A percentile compares a stretch with the other conserved stretches of the same genome.
Conservation (phyloP, 2,329 filamentous ascomycete genomes). For the Fusarium pseudocircinatum region DNA sequence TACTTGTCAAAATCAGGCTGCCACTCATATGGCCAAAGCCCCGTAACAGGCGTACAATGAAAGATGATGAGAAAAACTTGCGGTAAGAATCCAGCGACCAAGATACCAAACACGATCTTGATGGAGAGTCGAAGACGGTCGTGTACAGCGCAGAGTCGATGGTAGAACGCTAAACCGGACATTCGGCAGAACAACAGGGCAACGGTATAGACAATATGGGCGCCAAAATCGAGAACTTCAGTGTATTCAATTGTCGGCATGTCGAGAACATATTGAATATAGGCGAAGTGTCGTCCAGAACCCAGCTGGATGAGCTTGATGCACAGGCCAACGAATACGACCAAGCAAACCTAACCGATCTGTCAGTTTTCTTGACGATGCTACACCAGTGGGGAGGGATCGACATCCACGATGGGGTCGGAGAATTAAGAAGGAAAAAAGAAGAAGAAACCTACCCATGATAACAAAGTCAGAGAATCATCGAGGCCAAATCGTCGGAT, state of each 20-base stretch:
- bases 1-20: slow-evolving; percentile 53
- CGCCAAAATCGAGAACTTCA: slow-evolving; percentile 59
- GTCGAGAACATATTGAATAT: slow-evolving; percentile 58
- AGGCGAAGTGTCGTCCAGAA: slow-evolving; percentile 57
- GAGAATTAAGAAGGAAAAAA: not conserved
- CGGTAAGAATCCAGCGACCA: slow-evolving; percentile 56
- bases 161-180: slow-evolving; percentile 63
- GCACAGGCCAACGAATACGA: slow-evolving; percentile 55
- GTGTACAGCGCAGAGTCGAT: slow-evolving; percentile 55
- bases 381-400: slow-evolving; percentile 9
- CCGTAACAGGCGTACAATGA: slow-evolving; percentile 61
- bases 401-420: not conserved
- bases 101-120: slow-evolving; percentile 47
- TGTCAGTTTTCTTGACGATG: slow-evolving; percentile 11
- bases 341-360: slow-evolving; percentile 47
- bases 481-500: slow-evolving; percentile 52
- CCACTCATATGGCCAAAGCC: slow-evolving; percentile 61
- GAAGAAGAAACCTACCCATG: slow-evolving; percentile 45
- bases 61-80: slow-evolving; percentile 62
- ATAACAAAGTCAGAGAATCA: slow-evolving; percentile 50
- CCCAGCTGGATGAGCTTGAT: slow-evolving; percentile 58
- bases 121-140: slow-evolving; percentile 49
- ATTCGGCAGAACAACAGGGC: slow-evolving; percentile 60
- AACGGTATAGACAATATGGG: slow-evolving; percentile 62
- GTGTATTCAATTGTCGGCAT: slow-evolving; percentile 52